Percentiles rank a stretch among this genome's conserved stretches.
phyloP scores from a whole-genome alignment of 495 filamentous ascomycete genomes.

The Aspergillus baeticus region DNA sequence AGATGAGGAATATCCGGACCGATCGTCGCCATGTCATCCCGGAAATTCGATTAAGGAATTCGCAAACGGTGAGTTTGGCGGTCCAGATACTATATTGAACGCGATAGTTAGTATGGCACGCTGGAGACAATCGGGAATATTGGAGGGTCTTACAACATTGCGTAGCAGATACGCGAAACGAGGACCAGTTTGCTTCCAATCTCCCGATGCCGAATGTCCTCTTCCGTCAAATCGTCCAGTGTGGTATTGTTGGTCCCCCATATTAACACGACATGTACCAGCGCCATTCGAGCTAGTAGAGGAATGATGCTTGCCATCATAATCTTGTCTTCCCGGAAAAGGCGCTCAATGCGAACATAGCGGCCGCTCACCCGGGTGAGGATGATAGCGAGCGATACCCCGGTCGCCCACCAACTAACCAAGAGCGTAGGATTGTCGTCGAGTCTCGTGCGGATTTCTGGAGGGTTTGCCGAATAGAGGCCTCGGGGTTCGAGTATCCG shows the following conservation, averaged over 20 bases:
- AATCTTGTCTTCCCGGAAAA: conserved; percentile 85
- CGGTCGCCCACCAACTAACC: conserved; percentile 92
- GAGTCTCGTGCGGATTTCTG: conserved; percentile 49
- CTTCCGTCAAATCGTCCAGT: conserved; percentile 35
- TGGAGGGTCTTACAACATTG: conserved; percentile 49
- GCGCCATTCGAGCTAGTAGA: conserved; percentile 75
- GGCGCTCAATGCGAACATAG: conserved; percentile 73
- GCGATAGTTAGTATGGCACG: conserved; percentile 2
- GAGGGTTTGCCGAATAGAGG: conserved; percentile 44
- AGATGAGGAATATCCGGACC: conserved; percentile 63
- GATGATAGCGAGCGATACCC: conserved; percentile 79
- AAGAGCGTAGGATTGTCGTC: conserved; percentile 76
- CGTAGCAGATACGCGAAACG: conserved; percentile 54
- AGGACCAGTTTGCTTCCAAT: conserved; percentile 55
- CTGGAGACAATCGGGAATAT: not conserved
- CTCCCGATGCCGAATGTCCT: conserved; percentile 42
- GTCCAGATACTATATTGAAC: conserved; percentile 73
- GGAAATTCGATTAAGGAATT: conserved; percentile 82
- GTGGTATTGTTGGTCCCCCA: conserved; percentile 84
- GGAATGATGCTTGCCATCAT: conserved; percentile 81
- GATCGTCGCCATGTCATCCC: conserved; percentile 66
- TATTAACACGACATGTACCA: conserved; percentile 79
- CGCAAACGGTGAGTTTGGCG: conserved; percentile 84
- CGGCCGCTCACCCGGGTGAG: conserved; percentile 72
- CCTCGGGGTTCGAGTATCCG: conserved; percentile 23